These are phyloP conservation scores for Trichoderma polysporum DNA, from an alignment of 2,329 filamentous ascomycete genomes.

Conservation along the genomic window DNA sequence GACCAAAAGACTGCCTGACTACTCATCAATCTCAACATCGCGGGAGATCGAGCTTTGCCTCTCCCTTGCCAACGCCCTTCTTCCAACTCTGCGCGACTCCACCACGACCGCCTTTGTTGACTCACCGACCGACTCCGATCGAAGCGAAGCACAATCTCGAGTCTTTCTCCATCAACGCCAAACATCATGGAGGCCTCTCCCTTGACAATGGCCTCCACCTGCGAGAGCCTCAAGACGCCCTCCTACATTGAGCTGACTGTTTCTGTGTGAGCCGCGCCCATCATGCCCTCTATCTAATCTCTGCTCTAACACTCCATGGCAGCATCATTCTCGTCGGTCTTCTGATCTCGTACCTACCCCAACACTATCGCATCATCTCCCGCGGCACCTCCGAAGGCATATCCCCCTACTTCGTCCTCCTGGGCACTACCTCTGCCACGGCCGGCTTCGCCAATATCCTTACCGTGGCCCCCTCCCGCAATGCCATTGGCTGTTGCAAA, in stretches of 20 bases:
- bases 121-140: background rate
- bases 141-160: background rate
- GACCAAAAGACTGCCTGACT: constrained; percentile 4
- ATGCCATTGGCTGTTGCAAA: constrained; percentile 82
- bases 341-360: constrained; percentile 88
- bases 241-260: constrained; percentile 56
- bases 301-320: background rate
- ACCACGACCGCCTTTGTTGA: background rate
- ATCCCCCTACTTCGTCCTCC: constrained; percentile 89
- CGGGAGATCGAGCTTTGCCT: background rate
- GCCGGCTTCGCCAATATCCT: constrained; percentile 91
- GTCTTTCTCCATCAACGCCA: background rate
- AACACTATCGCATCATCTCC: constrained; percentile 87
- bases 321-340: constrained; percentile 82
- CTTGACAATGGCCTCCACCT: constrained; percentile 31
- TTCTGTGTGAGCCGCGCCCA: constrained; percentile 49
- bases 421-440: constrained; percentile 88
- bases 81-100: background rate
- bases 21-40: background rate
- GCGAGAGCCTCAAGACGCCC: constrained; percentile 53
- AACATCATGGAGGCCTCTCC: constrained; percentile 23
- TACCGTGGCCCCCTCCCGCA: constrained; percentile 76
- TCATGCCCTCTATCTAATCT: background rate
- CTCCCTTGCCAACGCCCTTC: background rate
- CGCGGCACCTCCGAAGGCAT: constrained; percentile 89